Base-by-base conservation (phyloP, 2,329 filamentous ascomycete genomes). In the Xylariales sp. region DNA sequence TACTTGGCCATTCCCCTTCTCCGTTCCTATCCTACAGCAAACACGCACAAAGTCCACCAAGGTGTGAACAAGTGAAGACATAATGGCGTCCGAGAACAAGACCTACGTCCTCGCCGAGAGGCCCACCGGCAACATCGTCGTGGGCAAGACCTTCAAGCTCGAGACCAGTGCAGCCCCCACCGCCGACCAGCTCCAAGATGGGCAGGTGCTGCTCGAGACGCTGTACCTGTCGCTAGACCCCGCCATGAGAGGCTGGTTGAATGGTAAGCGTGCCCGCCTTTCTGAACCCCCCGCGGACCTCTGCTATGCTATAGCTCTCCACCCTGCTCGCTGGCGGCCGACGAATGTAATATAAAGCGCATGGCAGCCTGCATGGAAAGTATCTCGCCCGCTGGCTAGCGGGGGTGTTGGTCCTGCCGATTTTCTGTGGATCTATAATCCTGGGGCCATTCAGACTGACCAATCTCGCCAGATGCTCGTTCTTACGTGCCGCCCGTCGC, bases 231-330 rank as follows among this genome's bases (percentile, higher is more conserved):
- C 78, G 8, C 68, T 88, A 27, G 84, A 88, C 60, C 83, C 84
- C 2, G 82, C 83, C n/a, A 87, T 87, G 83, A 74, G 84, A 50
- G 78, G 78, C 41, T 87, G 81, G 81, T 61, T 88, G 15, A 83
- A 76, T 45, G 71, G 72, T 75, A 47, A 21, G 61, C 15, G 23
- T n/a, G 23, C n/a, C 23, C n/a, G 23, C 23, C n/a, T n/a, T 25
- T 25, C 23, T 25, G 23, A n/a, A 25, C 23, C 23, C 8, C 8
- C n/a, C 23, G 8, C 23, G n/a, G n/a, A n/a, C n/a, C n/a, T n/a
- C n/a, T n/a, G n/a, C n/a, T n/a, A n/a, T n/a, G n/a, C n/a, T n/a
- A n/a, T n/a, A n/a, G n/a, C n/a, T n/a, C n/a, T n/a, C n/a, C n/a
- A n/a, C n/a, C n/a, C n/a, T n/a, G n/a, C n/a, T n/a, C n/a, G n/a